These are phyloP conservation scores for Lactarius quietus DNA, from an alignment of 768 basidiomycete species.

Conservation along the genomic window DNA sequence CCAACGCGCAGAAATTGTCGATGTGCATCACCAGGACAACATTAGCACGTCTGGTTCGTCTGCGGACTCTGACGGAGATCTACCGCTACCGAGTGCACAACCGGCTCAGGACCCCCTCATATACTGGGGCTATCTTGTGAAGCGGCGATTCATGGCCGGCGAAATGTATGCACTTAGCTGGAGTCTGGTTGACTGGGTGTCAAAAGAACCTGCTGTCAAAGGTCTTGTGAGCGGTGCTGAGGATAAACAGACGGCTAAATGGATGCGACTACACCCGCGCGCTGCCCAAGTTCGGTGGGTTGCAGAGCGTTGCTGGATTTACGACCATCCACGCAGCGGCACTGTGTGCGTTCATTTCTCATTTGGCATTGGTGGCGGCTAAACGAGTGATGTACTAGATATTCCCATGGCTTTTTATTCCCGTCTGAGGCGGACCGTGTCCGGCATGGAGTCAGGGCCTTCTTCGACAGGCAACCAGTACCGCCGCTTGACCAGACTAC, in stretches of 20 bases:
- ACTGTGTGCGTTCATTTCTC: constrained; percentile 65
- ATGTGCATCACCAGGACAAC: background rate
- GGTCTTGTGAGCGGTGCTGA: constrained; percentile 75
- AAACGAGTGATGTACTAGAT: constrained; percentile 43
- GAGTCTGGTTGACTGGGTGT: constrained; percentile 83
- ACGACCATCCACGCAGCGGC: constrained; percentile 92
- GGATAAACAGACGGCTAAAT: constrained; percentile 90
- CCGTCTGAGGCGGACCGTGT: constrained; percentile 81
- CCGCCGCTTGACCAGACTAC: constrained; percentile 19
- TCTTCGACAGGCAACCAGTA: constrained; percentile 44
- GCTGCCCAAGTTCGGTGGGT: constrained; percentile 80
- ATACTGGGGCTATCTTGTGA: constrained; percentile 89
- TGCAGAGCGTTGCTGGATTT: constrained; percentile 94
- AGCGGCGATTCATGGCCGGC: constrained; percentile 92
- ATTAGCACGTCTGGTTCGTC: background rate
- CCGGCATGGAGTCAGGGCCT: constrained; percentile 49
- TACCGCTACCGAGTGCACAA: constrained; percentile 16
- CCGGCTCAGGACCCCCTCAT: constrained; percentile 59
- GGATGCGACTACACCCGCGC: constrained; percentile 86
- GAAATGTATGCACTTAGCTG: constrained; percentile 90
- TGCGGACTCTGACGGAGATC: background rate
- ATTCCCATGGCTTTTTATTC: constrained; percentile 93
- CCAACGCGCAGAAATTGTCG: background rate
- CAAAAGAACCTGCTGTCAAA: constrained; percentile 68
- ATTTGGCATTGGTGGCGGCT: too few relatives aligned